Evolutionary conservation across 495 filamentous ascomycete genomes (phyloP), one percentile per base, ranked within the genome.

Genomic region (Penicillium crystallinum): DNA sequence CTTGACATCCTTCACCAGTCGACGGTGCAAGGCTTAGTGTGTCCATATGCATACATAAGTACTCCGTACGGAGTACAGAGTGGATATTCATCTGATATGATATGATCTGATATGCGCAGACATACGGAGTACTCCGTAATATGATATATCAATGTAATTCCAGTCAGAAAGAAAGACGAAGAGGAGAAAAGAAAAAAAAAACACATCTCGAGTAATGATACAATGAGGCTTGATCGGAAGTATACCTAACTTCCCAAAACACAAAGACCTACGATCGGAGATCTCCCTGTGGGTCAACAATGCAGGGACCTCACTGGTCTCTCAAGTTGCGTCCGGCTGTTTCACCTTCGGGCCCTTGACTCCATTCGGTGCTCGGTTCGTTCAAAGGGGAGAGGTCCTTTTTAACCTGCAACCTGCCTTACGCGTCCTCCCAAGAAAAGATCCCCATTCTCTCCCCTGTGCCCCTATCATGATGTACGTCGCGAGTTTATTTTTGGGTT

Each of bases 261-360:
- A 17, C 15, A 22, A 21, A 33, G 12, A 8, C 3, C 33, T 21
- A 7, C 31, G 43, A 46, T 34, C 35, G 31, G 19, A 47, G 45
- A 35, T 44, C 23, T 19, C 40, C 29, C 11, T 40, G 58, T 64
- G 62, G 58, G 45, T 30, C 25, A 31, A 14, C 17, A 34, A 60
- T 56, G 44, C 49, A 63, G 52, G 52, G 52, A 57, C 46, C 42
- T 61, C 45, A 64, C 61, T 64, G 61, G 61, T 27, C 41, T 37
- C 31, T 18, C 33, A 15, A 3, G 6, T 22, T 22, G 36, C 27
- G 44, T n/a, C 52, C 56, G 45, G 55, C 36, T 49, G 68, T 72
- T 72, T 72, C 69, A 72, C 62, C 40, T 18, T 63, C 64, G 66
- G 66, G 66, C 62, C 65, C 68, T 69, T 69, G 59, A 57, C 69